Conservation (phyloP, 306 rosid species). For the Cotoneaster glaucophyllus region DNA sequence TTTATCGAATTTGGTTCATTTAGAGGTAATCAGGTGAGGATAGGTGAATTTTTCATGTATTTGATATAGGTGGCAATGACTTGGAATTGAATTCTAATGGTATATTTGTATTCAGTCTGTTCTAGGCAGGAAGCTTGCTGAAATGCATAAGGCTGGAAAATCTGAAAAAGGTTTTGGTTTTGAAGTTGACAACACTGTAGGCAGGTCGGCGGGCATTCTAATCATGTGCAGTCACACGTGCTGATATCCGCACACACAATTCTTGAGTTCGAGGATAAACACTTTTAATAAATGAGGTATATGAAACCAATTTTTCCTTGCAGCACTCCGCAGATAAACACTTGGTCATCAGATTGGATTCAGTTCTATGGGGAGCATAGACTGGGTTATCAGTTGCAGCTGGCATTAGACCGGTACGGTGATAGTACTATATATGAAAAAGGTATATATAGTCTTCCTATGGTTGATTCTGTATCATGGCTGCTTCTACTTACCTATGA, state of each 20-base stretch:
- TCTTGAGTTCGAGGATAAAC: neutral
- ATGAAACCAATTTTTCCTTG: conserved; percentile 14
- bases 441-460: conserved; percentile 36
- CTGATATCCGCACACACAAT: neutral
- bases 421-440: conserved; percentile 64
- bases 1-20: conserved; percentile 72
- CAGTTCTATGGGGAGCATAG: conserved; percentile 77
- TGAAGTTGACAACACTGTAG: conserved; percentile 78
- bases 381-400: conserved; percentile 80
- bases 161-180: conserved; percentile 82
- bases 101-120: conserved; percentile 48
- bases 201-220: conserved; percentile 48
- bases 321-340: conserved; percentile 89
- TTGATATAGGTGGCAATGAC: conserved; percentile 1
- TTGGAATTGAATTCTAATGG: conserved; percentile 10
- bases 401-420: conserved; percentile 57
- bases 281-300: neutral
- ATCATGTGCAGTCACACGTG: neutral
- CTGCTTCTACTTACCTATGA: neutral
- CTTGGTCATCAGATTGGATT: conserved; percentile 90
- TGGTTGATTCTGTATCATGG: neutral
- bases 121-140: conserved; percentile 84
- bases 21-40: conserved; percentile 76
- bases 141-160: conserved; percentile 89
- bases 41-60: neutral